Evolutionary conservation across 1,139 yeast species (phyloP).

Genomic region (Protomyces lactucae-debilis): DNA sequence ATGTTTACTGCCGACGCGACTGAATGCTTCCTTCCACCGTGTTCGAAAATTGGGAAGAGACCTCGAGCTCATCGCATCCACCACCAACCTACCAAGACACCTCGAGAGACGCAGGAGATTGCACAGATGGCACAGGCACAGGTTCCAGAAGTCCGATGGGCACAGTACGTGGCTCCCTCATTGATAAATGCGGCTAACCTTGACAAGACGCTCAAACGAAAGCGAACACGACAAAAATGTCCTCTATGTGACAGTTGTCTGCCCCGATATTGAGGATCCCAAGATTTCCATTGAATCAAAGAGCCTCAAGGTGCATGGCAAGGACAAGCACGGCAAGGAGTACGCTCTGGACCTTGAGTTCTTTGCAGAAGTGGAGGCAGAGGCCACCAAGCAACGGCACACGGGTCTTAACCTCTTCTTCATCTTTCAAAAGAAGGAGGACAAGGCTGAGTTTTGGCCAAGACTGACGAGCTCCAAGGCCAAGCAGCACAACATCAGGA

Average conservation of each 20-base stretch:
- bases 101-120: too few species aligned
- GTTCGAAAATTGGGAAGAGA: too few species aligned
- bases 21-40: too few species aligned
- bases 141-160: conserved; percentile 27
- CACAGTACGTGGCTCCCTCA: not conserved
- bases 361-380: conserved; percentile 55
- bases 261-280: conserved; percentile 64
- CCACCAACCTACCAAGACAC: too few species aligned
- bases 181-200: conserved; percentile 42
- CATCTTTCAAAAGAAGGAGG: conserved; percentile 63
- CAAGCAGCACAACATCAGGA: conserved; percentile 69
- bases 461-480: conserved; percentile 72
- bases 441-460: conserved; percentile 82
- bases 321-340: conserved; percentile 45
- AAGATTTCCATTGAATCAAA: conserved; percentile 60
- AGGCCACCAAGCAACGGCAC: conserved; percentile 45
- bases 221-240: conserved; percentile 68
- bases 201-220: conserved; percentile 61
- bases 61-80: too few species aligned
- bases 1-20: too few species aligned
- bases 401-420: conserved; percentile 73
- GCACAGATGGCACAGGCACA: conserved; percentile 12
- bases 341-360: conserved; percentile 34
- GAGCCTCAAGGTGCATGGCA: conserved; percentile 55
- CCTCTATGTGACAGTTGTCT: conserved; percentile 65